Evolutionary conservation across 345 rosid species (phyloP), one percentile per base, ranked within the genome.

Genomic region (Brassica rapa): DNA sequence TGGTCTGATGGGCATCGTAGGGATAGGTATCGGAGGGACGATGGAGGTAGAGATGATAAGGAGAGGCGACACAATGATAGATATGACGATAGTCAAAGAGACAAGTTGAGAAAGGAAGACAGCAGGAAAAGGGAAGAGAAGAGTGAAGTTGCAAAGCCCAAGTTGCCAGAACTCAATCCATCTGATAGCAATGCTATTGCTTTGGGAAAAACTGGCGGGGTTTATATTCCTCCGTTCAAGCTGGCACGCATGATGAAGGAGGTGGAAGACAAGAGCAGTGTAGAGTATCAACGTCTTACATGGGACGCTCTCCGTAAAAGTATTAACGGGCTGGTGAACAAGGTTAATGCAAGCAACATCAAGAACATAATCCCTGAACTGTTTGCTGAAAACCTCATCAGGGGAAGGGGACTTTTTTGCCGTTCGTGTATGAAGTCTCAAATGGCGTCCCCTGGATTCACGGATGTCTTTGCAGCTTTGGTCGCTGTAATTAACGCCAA

Each of bases 361-460:
- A 89, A 90, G 84, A 92, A 92, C 68, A 92, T 94, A 15, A 87
- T 92, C 30, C 97, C 92, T 2, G 95, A 90, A 71, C 85, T 94
- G 63, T 92, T 94, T 72, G 90, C 93, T 0, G 97, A 94, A 83
- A 94, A 94, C 82, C 68, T 94, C 78, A 90, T 94, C 56, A 81
- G 97, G 25, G 97, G 97, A 60, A 86, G 97, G 68, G 98, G 97
- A 69, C 92, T 94, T 27, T 92, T 94, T 71, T 90, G 96, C 71
- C 87, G 97, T 19, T 92, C 97, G 0, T 94, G 97, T 83, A 85
- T 92, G 93, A 92, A 92, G 80, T 92, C 98, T 16, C 98, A 94
- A 75, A 91, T 94, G 95, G 97, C 98, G 16, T 94, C 97, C 63
- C 92, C 98, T 0, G 88, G 89, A 16, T 92, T 90, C 77, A 94